Conservation (phyloP, 2,329 filamentous ascomycete species). For the Colletotrichum sojae region DNA sequence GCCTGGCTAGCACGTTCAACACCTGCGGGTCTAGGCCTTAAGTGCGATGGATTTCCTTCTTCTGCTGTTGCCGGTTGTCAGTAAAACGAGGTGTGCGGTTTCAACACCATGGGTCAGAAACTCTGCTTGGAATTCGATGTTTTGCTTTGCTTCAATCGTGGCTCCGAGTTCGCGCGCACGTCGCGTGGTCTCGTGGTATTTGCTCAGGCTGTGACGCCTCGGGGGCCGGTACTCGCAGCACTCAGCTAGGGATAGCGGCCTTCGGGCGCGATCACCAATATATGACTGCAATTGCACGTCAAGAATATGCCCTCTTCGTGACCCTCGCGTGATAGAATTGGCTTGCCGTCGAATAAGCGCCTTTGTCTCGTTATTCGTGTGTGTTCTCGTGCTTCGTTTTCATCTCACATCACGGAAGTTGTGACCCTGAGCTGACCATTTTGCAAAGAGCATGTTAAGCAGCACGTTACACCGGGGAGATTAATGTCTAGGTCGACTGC, state of each 20-base stretch:
- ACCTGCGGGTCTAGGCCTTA: conserved; percentile 14
- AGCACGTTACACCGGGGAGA: too few species aligned
- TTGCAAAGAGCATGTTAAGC: too few species aligned
- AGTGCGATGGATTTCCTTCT: neutral
- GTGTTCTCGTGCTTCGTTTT: too few species aligned
- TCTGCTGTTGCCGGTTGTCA: conserved; percentile 6
- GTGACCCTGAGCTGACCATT: too few species aligned
- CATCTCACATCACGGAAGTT: too few species aligned
- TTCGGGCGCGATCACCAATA: conserved; percentile 9
- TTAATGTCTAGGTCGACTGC: too few species aligned
- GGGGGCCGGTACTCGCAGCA: neutral
- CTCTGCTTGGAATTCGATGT: neutral
- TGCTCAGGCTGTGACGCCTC: neutral
- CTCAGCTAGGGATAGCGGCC: neutral
- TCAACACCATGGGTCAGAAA: conserved; percentile 19
- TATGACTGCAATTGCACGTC: conserved; percentile 17
- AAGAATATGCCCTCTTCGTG: too few species aligned
- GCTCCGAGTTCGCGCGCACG: neutral
- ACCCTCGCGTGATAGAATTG: too few species aligned
- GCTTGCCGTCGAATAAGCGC: too few species aligned
- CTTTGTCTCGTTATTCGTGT: too few species aligned
- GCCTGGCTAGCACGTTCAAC: conserved; percentile 30
- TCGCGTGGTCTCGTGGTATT: neutral
- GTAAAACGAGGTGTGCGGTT: neutral
- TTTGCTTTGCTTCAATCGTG: conserved; percentile 3